A percentile compares a stretch with the other conserved stretches of the same genome.
Conservation (phyloP, 768 basidiomycete species). For the Boletellus emodensis region DNA sequence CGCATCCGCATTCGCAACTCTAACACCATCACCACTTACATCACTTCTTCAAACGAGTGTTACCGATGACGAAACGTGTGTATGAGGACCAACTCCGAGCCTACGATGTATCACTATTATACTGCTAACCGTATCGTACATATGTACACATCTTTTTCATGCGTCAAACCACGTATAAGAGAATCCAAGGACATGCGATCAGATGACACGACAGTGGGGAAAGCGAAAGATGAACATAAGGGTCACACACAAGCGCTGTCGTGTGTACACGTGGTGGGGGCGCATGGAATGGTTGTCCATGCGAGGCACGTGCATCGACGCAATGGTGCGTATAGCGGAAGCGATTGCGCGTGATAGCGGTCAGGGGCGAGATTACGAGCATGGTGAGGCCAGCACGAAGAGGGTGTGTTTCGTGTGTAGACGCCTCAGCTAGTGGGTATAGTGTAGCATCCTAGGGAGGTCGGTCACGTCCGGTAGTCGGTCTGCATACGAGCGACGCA, state of each 20-base stretch:
- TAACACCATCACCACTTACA: constrained; percentile 6
- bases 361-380: constrained; percentile 15
- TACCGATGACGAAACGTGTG: not conserved
- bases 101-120: constrained; percentile 22
- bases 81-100: not conserved
- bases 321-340: constrained; percentile 6
- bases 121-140: constrained; percentile 26
- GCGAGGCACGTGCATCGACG: constrained; percentile 11
- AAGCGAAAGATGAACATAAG: constrained; percentile 19
- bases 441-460: constrained; percentile 11
- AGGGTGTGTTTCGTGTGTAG: constrained; percentile 11
- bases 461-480: not conserved
- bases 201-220: constrained; percentile 12
- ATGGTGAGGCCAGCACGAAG: constrained; percentile 18
- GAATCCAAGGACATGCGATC: constrained; percentile 18
- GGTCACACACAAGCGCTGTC: constrained; percentile 16
- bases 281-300: constrained; percentile 1
- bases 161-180: constrained; percentile 7
- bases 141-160: constrained; percentile 21
- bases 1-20: not conserved
- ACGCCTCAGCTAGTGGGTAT: constrained; percentile 15
- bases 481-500: constrained; percentile 4
- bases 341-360: constrained; percentile 10
- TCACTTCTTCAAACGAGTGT: constrained; percentile 1
- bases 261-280: constrained; percentile 13